Conservation (phyloP, 768 basidiomycete species). For the Lactarius psammicola region DNA sequence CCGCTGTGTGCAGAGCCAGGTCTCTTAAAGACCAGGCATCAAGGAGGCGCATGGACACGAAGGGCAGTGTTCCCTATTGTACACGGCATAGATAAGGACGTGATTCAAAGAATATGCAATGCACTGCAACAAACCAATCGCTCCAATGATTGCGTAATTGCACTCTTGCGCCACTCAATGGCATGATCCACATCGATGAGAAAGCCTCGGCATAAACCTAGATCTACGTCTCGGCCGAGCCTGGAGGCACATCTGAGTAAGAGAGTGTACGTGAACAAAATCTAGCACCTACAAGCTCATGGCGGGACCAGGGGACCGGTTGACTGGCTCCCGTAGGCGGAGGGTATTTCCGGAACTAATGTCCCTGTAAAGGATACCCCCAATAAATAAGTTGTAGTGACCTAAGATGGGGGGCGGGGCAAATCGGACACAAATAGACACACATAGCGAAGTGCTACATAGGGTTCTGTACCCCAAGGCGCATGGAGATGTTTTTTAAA, state of each 20-base stretch:
- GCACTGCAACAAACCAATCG: not conserved
- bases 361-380: not conserved
- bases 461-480: too few relatives aligned
- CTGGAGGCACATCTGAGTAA: not conserved
- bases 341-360: not conserved
- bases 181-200: not conserved
- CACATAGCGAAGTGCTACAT: too few relatives aligned
- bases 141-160: not conserved
- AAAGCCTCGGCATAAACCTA: not conserved
- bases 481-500: too few relatives aligned
- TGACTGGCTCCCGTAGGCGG: not conserved
- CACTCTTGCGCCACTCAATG: not conserved
- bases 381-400: not conserved
- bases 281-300: not conserved
- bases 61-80: not conserved
- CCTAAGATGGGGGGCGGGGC: not conserved
- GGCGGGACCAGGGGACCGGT: not conserved
- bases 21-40: fast-evolving
- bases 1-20: not conserved
- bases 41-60: not conserved
- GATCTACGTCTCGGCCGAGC: not conserved
- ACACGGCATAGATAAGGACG: too few relatives aligned
- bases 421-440: not conserved
- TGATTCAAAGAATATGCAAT: too few relatives aligned
- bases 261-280: not conserved